These are phyloP conservation scores for Trichosporon ovoides DNA, from an alignment of 1,284 basidiomycete species.

Conservation along the genomic window DNA sequence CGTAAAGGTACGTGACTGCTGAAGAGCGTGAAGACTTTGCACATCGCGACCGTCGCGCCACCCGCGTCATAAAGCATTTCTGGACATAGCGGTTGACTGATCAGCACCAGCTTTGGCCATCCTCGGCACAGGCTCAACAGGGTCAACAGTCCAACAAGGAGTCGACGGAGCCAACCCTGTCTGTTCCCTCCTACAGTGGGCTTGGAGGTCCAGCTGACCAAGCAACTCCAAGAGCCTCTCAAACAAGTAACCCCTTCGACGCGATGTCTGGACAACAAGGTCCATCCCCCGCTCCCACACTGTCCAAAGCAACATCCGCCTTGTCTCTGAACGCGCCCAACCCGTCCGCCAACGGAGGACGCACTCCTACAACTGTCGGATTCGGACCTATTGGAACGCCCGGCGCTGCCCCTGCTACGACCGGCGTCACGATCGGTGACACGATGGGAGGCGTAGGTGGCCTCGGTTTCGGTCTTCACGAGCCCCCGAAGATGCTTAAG, in stretches of 20 bases:
- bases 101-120: constrained; percentile 42
- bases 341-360: constrained; percentile 31
- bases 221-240: constrained; percentile 62
- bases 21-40: constrained; percentile 18
- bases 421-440: constrained; percentile 45
- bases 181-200: constrained; percentile 36
- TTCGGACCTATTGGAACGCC: constrained; percentile 44
- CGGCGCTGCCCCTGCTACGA: constrained; percentile 43
- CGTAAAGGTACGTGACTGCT: constrained; percentile 36
- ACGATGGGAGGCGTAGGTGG: constrained; percentile 32
- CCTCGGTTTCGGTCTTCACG: constrained; percentile 44
- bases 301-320: constrained; percentile 46
- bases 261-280: constrained; percentile 15
- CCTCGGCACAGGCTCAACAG: constrained; percentile 23
- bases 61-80: constrained; percentile 9
- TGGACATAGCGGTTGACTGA: constrained; percentile 10
- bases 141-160: constrained; percentile 17
- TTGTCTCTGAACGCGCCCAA: constrained; percentile 36
- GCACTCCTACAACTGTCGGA: constrained; percentile 43
- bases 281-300: constrained; percentile 21
- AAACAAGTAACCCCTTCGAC: constrained; percentile 67
- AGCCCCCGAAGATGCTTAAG: constrained; percentile 48
- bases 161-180: constrained; percentile 26
- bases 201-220: constrained; percentile 56
- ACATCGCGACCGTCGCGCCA: constrained; percentile 13